Percentiles rank a stretch among this genome's conserved stretches.
Evolutionary conservation across 345 rosid species (phyloP).

Genomic region (Psidium friedrichsthalianum): DNA sequence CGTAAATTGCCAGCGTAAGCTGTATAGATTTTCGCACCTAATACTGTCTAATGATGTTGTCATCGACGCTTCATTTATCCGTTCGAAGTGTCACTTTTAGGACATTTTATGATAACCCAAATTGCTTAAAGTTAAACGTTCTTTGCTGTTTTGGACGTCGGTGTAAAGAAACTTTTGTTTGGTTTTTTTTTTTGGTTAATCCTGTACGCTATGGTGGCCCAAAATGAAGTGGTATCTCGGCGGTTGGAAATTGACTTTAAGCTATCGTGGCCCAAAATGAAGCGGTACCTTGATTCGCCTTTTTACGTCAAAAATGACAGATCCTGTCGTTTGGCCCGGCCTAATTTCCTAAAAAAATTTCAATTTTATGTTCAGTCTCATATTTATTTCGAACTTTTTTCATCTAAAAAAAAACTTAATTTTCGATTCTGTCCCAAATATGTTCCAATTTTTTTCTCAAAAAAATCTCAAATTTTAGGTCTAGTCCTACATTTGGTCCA

Average conservation of each 20-base stretch:
- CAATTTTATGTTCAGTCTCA: too few relatives aligned
- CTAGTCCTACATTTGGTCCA: too few relatives aligned
- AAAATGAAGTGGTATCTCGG: neutral
- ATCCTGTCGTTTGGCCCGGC: neutral
- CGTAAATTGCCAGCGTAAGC: neutral
- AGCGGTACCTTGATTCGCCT: neutral
- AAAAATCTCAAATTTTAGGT: too few relatives aligned
- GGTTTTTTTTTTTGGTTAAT: neutral
- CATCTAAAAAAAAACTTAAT: too few relatives aligned
- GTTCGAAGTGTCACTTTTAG: neutral
- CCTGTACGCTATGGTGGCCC: neutral
- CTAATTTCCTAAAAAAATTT: too few relatives aligned
- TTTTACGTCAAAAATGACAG: neutral
- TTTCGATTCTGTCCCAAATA: too few relatives aligned
- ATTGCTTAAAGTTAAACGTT: neutral
- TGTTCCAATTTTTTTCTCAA: too few relatives aligned
- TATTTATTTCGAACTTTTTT: too few relatives aligned
- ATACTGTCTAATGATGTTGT: neutral
- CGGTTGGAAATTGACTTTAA: neutral
- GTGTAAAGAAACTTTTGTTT: neutral
- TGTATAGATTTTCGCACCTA: neutral
- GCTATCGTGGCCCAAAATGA: neutral
- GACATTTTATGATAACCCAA: neutral
- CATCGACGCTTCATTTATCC: neutral
- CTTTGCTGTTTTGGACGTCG: neutral